Evolutionary conservation across 2,329 filamentous ascomycete genomes (phyloP), one percentile per base, ranked within the genome.

Genomic region (Diaporthe destruens): DNA sequence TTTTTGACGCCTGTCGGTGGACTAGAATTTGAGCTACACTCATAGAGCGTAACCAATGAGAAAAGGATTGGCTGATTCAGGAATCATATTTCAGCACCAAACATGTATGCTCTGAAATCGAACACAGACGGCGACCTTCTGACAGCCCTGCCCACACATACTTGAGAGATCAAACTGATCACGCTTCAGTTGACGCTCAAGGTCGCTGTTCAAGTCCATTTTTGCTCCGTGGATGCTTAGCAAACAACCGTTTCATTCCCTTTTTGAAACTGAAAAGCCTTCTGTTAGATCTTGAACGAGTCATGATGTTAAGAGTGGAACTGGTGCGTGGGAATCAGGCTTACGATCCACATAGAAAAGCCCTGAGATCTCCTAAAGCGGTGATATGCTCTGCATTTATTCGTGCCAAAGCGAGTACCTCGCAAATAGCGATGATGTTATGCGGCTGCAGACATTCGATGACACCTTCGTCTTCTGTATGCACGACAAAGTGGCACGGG

Each of bases 351-450:
- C 42, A 20, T 9, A 63, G 25, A n/a, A 49, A 63, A 25, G 42
- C 23, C 8, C 57, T 42, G 42, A 49, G 57, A 7, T 63, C 34
- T 11, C 34, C 3, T 36, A 8, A 36, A 36, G 34, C 34, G 34
- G 34, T 11, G 8, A 1, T 36, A 36, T 36, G 8, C 34, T 78
- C 0, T 77, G 79, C 6, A 79, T 70, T 73, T 86, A 86, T 6
- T 74, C 82, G 63, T 80, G 77, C 83, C 84, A 86, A 51, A 51
- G 47, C 23, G 47, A 51, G 47, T 51, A 51, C 25, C 47, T 51
- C 47, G 23, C 47, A 1, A 51, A 51, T 23, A 23, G 47, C n/a
- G 9, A 51, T 51, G 47, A 23, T 8, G 47, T 51, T 12, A 23
- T 25, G 47, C 47, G n/a, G 7, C 9, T 51, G 47, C n/a, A 51